phyloP scores from a whole-genome alignment of 2,329 filamentous ascomycete genomes.

The Calonectria ilicicola region DNA sequence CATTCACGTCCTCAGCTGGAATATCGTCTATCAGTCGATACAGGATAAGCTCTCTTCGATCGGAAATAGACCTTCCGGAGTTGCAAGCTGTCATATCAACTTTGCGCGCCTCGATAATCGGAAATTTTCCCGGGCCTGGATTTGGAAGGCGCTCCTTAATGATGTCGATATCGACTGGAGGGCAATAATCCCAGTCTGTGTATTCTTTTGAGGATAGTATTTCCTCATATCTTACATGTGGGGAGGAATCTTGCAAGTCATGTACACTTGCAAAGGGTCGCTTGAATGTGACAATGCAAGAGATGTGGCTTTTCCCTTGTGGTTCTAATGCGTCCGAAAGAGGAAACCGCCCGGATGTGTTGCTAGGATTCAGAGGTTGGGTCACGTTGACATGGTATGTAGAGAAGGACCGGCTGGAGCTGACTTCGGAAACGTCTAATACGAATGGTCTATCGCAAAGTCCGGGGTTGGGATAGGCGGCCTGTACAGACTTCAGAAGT shows the following conservation, averaged over 20 bases:
- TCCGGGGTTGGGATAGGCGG: constrained; percentile 64
- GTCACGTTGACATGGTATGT: constrained; percentile 62
- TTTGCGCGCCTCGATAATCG: constrained; percentile 65
- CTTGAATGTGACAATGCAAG: constrained; percentile 66
- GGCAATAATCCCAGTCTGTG: constrained; percentile 57
- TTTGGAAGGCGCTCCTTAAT: constrained; percentile 51
- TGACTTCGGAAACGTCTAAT: constrained; percentile 60
- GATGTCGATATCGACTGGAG: constrained; percentile 59
- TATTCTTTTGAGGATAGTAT: constrained; percentile 54
- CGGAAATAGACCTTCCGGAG: constrained; percentile 52
- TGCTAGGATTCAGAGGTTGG: constrained; percentile 56
- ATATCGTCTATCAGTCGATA: constrained; percentile 62
- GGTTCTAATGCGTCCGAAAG: constrained; percentile 52
- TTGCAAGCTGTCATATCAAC: constrained; percentile 65
- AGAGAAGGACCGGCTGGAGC: constrained; percentile 60
- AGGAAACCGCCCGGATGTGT: constrained; percentile 51
- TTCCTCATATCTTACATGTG: constrained; percentile 56
- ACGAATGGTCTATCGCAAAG: constrained; percentile 63
- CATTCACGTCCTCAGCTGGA: constrained; percentile 53
- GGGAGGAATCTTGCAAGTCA: constrained; percentile 53
- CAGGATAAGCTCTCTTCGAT: constrained; percentile 61
- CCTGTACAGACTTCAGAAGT: constrained; percentile 62
- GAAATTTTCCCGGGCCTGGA: constrained; percentile 57
- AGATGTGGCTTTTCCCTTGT: constrained; percentile 60
- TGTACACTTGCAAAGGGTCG: constrained; percentile 51